phyloP scores from a whole-genome alignment of 106 monocot species.

The Vanilla planifolia region DNA sequence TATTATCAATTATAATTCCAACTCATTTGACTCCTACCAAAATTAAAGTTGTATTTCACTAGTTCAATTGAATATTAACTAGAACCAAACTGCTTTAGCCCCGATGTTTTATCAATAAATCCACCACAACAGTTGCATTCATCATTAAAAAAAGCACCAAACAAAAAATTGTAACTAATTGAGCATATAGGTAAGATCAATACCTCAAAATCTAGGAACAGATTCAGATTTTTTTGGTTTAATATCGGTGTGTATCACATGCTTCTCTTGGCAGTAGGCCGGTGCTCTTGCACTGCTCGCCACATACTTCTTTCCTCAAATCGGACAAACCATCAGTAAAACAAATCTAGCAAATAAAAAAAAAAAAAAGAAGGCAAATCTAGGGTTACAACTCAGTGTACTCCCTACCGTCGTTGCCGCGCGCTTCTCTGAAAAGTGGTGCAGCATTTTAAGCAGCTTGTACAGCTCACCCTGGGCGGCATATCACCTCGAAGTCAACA shows the following conservation, averaged over 20 bases:
- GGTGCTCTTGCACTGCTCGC: constrained; percentile 72
- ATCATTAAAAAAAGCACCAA: too few species aligned
- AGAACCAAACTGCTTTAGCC: too few species aligned
- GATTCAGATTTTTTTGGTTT: constrained; percentile 96
- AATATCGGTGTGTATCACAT: constrained; percentile 97
- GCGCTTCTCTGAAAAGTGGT: constrained; percentile 55
- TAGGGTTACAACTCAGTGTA: neutral
- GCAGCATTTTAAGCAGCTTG: constrained; percentile 55
- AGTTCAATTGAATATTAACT: too few species aligned
- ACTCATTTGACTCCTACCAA: too few species aligned
- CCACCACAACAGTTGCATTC: too few species aligned
- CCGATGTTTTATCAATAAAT: too few species aligned
- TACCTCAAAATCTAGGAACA: constrained; percentile 84
- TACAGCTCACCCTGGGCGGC: constrained; percentile 73
- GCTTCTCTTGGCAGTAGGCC: constrained; percentile 81
- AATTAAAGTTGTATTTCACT: too few species aligned
- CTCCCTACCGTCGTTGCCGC: constrained; percentile 52
- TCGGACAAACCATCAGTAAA: neutral
- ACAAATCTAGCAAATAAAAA: neutral
- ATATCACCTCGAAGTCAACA: constrained; percentile 60
- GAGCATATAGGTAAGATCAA: too few species aligned
- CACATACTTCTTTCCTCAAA: constrained; percentile 48
- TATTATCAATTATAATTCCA: too few species aligned
- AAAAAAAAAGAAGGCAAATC: neutral
- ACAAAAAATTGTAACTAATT: too few species aligned